Base-by-base conservation (phyloP, 2,329 filamentous ascomycete species). In the Tolypocladium capitatum region DNA sequence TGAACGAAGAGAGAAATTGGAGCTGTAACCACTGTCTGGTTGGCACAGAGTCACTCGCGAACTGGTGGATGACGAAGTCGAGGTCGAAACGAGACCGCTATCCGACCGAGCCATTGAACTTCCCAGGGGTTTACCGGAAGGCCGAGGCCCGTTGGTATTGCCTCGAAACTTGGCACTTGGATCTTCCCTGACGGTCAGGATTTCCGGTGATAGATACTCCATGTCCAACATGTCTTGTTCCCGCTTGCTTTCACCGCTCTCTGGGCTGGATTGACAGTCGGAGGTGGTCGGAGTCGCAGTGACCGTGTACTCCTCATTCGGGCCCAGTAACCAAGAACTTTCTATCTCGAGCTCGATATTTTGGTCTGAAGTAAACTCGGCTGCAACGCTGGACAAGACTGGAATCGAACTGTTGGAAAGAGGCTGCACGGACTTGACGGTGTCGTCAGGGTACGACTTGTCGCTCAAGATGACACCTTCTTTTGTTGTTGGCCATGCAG, bases 21-120 rank as follows among this genome's bases (percentile, higher is more conserved):
- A 81, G 55, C 76, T 76, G 55, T 81, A 82, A 16, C 77, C 77
- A 27, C 76, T 81, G 55, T 81, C 78, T 35, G 75, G 71, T 51
- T 79, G 79, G 31, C 72, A 69, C n/a, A 77, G 61, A 5, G 71
- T 61, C 47, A 68, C 72, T 16, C 63, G 63, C 1, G 68, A 66
- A 14, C 54, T 60, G 45, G 70, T 67, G 4, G 68, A 69, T 1
- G 65, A 65, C 5, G 70, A 69, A 46, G 68, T 73, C 6, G 70
- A 68, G 46, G 67, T 73, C 2, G 71, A 69, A 28, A 68, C 61
- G 41, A 75, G 67, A 2, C 73, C 75, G 51, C 75, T 78, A 49
- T 78, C 74, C 18, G 61, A 57, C 43, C 61, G 59, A 11, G 48
- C 51, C 32, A 64, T 42, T 8, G 48, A 52, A 35, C 54, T 56